phyloP scores from a whole-genome alignment of 2,329 filamentous ascomycete species.

The Pyricularia sp. region DNA sequence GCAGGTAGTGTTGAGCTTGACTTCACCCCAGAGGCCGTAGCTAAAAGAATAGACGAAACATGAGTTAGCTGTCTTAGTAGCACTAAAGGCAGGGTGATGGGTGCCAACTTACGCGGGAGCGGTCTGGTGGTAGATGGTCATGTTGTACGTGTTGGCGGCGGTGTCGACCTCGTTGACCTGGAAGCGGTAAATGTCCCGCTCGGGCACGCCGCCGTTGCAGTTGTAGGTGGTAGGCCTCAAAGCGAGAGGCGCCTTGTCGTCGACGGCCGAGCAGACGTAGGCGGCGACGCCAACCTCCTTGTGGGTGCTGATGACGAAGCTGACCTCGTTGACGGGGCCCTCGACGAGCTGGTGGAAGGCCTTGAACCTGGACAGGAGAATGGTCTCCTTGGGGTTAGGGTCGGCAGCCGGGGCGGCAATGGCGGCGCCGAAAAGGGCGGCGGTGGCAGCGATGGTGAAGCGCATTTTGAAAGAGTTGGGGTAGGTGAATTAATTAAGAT shows the following conservation, averaged over 20 bases:
- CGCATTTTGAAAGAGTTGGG: background rate
- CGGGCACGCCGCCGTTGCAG: background rate
- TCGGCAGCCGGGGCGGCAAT: background rate
- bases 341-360: background rate
- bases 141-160: background rate
- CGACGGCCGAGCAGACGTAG: background rate
- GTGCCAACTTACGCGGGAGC: background rate
- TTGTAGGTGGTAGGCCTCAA: background rate
- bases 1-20: background rate
- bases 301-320: background rate
- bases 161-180: background rate
- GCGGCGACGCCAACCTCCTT: too few species aligned
- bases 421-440: conserved; percentile 8
- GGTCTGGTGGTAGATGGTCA: background rate
- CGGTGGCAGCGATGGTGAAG: background rate
- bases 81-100: too few species aligned
- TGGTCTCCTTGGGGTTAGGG: background rate
- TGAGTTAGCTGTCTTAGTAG: too few species aligned
- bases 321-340: background rate
- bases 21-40: background rate
- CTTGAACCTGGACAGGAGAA: background rate
- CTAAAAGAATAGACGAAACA: background rate
- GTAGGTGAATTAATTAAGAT: background rate
- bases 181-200: background rate
- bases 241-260: background rate